phyloP scores from a whole-genome alignment of 176 grass and related monocot species.

The Typha latifolia region DNA sequence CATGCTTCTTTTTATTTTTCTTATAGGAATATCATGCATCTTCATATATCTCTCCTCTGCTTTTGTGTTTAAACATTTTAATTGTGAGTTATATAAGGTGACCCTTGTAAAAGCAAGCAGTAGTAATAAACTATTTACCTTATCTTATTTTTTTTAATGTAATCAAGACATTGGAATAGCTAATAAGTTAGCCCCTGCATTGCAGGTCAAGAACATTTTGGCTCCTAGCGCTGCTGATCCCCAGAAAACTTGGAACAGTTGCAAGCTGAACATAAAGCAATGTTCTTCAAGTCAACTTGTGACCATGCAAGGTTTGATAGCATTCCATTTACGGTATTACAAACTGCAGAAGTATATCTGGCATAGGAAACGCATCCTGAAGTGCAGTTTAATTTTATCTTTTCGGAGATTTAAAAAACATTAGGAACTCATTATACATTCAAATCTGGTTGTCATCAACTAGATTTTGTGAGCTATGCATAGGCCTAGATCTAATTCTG shows the following conservation, averaged over 20 bases:
- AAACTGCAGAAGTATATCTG: too few relatives aligned
- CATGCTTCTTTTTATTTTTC: not conserved
- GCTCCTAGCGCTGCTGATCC: slow-evolving; percentile 58
- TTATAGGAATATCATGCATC: not conserved
- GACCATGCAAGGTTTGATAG: slow-evolving; percentile 51
- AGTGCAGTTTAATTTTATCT: not conserved
- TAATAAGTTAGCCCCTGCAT: not conserved
- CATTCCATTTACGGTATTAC: too few relatives aligned
- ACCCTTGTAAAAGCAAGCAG: too few relatives aligned
- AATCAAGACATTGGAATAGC: not conserved
- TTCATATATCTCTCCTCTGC: not conserved
- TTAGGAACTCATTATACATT: too few relatives aligned
- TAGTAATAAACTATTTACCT: too few relatives aligned
- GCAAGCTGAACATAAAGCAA: slow-evolving; percentile 62
- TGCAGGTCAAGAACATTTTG: slow-evolving; percentile 78
- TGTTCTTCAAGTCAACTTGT: slow-evolving; percentile 55
- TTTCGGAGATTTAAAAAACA: too few relatives aligned
- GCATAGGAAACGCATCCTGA: not conserved
- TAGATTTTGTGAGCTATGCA: not conserved
- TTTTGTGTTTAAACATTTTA: too few relatives aligned
- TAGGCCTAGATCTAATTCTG: not conserved
- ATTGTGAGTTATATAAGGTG: too few relatives aligned
- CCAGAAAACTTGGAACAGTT: slow-evolving; percentile 46
- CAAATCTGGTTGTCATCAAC: not conserved
- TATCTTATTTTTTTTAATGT: not conserved